Evolutionary conservation across 169 alveolate genomes (phyloP), one percentile per base, ranked within the genome.

Genomic region (Plasmodium relictum): DNA sequence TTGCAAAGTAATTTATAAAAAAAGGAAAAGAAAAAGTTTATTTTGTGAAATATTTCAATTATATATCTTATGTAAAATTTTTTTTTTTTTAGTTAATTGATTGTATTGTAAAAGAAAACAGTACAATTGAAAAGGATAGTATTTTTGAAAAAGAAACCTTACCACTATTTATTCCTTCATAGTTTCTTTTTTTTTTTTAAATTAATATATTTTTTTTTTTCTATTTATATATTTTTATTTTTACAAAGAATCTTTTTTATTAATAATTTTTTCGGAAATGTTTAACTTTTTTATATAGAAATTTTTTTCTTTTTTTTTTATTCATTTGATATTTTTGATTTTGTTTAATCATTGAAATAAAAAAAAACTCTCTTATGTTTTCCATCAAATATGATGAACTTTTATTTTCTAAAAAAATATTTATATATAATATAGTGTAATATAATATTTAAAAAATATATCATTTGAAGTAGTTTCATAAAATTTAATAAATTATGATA

Each of bases 1-100:
- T n/a, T 70, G 93, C 42, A 92, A 78, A 93, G 96, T 94, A 16
- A 66, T 48, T 26, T n/a, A 10, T 52, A 7, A 39, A 20, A 72
- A 9, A 45, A 7, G 45, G 8, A 58, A 31, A 14, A 16, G 4
- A 18, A 37, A 71, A 26, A 6, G 16, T n/a, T n/a, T n/a, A n/a
- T n/a, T 31, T 31, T 31, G 3, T 31, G 39, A 31, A 31, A 31
- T 31, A 31, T 31, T 31, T 31, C 3, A 31, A 41, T 3, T 52
- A 12, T 52, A 52, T 52, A 52, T 52, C 14, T 48, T 54, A 54
- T 12, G 0, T 54, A 54, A 12, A 48, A 2, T 50, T 54, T 54
- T 54, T 9, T 72, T 70, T 71, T 59, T 12, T n/a, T 16, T 22
- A 86, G 88, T 37, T 73, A 24, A 72, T 63, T 12, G 88, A 86